phyloP scores from a whole-genome alignment of 768 basidiomycete genomes.

The Guyanaporus albipodus region DNA sequence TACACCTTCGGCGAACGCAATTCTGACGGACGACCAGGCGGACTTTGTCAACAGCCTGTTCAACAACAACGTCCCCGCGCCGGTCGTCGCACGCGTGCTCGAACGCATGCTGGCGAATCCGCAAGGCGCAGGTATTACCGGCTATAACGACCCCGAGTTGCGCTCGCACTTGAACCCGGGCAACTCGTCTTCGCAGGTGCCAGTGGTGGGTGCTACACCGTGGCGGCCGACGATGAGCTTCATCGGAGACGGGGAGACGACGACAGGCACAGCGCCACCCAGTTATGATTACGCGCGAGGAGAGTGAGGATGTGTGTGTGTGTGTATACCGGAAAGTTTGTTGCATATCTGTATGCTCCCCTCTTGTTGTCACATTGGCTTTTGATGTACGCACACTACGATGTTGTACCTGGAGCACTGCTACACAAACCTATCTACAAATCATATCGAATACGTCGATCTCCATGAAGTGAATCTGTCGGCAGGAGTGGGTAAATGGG shows the following conservation, averaged over 20 bases:
- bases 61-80: conserved; percentile 24
- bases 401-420: no score
- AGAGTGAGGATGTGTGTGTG: not conserved
- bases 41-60: conserved; percentile 25
- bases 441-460: no score
- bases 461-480: no score
- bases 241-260: conserved; percentile 31
- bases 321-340: not conserved
- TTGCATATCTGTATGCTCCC: not conserved
- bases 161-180: not conserved
- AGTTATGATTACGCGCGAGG: conserved; percentile 21
- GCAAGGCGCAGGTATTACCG: conserved; percentile 9
- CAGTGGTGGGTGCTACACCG: not conserved
- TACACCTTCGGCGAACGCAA: not conserved
- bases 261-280: conserved; percentile 23
- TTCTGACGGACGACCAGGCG: conserved; percentile 22
- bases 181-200: not conserved
- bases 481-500: no score
- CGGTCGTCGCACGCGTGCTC: conserved; percentile 24
- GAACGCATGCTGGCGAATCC: conserved; percentile 26
- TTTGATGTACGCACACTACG: not conserved
- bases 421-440: no score
- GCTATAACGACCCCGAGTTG: conserved; percentile 14
- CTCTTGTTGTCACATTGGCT: not conserved
- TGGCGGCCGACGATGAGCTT: conserved; percentile 41